Conservation (phyloP, 75 land plant species). For the Pseudotsuga menziesii region DNA sequence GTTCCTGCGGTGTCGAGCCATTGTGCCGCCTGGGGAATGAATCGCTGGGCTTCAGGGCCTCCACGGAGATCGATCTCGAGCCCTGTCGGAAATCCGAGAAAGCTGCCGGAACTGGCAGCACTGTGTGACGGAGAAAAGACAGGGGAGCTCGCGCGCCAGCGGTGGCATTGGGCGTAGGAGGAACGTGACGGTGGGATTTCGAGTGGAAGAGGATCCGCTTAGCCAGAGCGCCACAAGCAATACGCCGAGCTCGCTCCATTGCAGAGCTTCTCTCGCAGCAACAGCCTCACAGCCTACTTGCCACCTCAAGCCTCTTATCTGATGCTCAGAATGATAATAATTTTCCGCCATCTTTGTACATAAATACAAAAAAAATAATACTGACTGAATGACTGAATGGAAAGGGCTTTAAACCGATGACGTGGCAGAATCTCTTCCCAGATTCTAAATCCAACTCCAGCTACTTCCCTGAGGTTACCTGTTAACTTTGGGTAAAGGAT, state of each 20-base stretch:
- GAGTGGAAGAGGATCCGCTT: conserved; percentile 18
- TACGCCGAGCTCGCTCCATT: conserved; percentile 31
- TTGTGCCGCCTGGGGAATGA: conserved; percentile 95
- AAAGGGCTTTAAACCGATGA: too few relatives aligned
- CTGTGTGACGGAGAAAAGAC: not conserved
- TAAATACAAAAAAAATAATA: too few relatives aligned
- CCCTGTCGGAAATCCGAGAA: conserved; percentile 4
- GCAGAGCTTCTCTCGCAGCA: conserved; percentile 5
- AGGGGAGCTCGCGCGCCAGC: not conserved
- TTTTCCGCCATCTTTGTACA: too few relatives aligned
- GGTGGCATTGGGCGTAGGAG: conserved; percentile 2
- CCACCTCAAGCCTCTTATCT: too few relatives aligned
- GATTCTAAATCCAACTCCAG: too few relatives aligned
- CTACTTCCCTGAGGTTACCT: too few relatives aligned
- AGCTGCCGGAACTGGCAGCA: not conserved
- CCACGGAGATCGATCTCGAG: conserved; percentile 63
- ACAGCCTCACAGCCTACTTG: too few relatives aligned
- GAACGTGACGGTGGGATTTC: conserved; percentile 1
- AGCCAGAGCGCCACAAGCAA: conserved; percentile 19
- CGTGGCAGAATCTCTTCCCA: too few relatives aligned
- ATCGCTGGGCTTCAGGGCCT: conserved; percentile 75
- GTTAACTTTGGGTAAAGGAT: too few relatives aligned
- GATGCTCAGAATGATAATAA: too few relatives aligned
- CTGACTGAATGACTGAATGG: too few relatives aligned
- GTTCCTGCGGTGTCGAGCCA: conserved; percentile 73